Evolutionary conservation across 345 rosid species (phyloP).

Genomic region (Aquilaria sinensis): DNA sequence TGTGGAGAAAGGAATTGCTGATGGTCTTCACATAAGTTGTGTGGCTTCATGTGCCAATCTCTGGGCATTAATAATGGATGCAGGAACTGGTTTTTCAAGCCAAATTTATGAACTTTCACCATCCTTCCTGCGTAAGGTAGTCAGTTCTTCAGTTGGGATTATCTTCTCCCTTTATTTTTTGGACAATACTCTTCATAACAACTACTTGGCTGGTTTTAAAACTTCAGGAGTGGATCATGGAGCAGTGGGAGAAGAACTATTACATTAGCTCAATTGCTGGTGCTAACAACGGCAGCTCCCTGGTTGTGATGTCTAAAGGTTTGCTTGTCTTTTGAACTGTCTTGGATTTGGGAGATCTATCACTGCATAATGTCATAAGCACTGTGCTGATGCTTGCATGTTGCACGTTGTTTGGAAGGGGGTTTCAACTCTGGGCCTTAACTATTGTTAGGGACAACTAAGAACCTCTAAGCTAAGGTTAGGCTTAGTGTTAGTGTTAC

Average conservation of each 20-base stretch:
- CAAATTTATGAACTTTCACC: slow-evolving; percentile 92
- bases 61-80: slow-evolving; percentile 99
- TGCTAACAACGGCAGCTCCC: slow-evolving; percentile 80
- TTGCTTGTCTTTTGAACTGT: slow-evolving; percentile 11
- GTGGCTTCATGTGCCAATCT: slow-evolving; percentile 87
- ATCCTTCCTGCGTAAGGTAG: slow-evolving; percentile 78
- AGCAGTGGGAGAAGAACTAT: slow-evolving; percentile 94
- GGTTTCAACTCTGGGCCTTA: too few species aligned
- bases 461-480: too few species aligned
- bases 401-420: too few species aligned
- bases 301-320: slow-evolving; percentile 99
- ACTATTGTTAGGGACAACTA: too few species aligned
- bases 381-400: not conserved
- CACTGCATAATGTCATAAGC: too few species aligned
- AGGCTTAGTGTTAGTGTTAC: too few species aligned
- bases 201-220: slow-evolving; percentile 1
- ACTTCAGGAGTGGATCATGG: slow-evolving; percentile 98
- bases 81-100: slow-evolving; percentile 76
- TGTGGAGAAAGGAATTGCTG: slow-evolving; percentile 91
- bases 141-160: slow-evolving; percentile 6
- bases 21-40: slow-evolving; percentile 89
- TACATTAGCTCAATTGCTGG: slow-evolving; percentile 96
- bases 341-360: not conserved
- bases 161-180: not conserved
- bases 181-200: not conserved